phyloP scores from a whole-genome alignment of 495 filamentous ascomycete genomes.

The Xylaria intraflava region DNA sequence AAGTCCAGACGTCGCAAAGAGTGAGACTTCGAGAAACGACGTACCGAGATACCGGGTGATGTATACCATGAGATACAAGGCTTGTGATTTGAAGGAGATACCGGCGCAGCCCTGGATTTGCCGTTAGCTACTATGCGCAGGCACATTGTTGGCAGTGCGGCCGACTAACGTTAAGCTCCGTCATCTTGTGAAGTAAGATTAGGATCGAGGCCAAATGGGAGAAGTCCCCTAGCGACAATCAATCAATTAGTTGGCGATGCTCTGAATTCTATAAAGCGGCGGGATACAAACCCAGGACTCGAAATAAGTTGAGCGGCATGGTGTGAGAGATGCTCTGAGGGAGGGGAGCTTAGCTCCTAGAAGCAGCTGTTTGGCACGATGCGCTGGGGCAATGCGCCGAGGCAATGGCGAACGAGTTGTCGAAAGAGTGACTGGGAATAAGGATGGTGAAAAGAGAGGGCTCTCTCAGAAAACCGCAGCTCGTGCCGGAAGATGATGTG shows the following conservation, averaged over 20 bases:
- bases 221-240: constrained; percentile 62
- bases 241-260: neutral
- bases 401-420: neutral
- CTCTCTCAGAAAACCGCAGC: neutral
- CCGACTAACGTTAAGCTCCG: constrained; percentile 66
- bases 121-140: constrained; percentile 12
- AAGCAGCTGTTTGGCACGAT: constrained; percentile 9
- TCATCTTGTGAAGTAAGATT: constrained; percentile 95
- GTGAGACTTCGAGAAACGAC: constrained; percentile 1
- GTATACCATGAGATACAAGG: constrained; percentile 88
- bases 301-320: constrained; percentile 78
- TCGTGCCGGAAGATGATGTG: neutral
- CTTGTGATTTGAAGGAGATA: constrained; percentile 97
- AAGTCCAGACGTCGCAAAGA: neutral
- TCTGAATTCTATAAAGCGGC: neutral
- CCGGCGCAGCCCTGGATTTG: constrained; percentile 78
- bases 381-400: constrained; percentile 7
- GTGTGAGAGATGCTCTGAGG: constrained; percentile 16
- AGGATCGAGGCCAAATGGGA: constrained; percentile 92
- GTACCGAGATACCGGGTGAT: constrained; percentile 82
- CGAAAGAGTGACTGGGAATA: neutral
- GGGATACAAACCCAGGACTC: constrained; percentile 61
- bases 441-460: neutral
- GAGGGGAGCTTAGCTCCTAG: constrained; percentile 24
- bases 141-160: neutral